Percentiles rank a stretch among this genome's conserved stretches.
Evolutionary conservation across 192 early-diverging fungal genomes (phyloP).

Genomic region (Chytriomyces confervae): DNA sequence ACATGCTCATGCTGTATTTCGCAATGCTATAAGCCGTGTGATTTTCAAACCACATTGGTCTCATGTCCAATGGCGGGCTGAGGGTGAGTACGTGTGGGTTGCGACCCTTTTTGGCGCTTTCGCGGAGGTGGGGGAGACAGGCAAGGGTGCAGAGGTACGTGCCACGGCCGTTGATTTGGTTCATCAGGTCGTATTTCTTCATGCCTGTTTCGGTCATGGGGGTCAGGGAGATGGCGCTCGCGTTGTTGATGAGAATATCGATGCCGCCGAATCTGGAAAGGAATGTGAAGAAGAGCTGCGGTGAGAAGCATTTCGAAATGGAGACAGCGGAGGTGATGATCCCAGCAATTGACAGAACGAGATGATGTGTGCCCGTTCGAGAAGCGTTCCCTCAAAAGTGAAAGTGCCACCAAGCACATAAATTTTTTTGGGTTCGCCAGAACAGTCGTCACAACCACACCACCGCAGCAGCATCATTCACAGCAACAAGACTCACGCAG

Average conservation of each 20-base stretch:
- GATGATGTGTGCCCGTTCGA: not conserved
- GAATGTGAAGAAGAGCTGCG: no score
- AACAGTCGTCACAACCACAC: no score
- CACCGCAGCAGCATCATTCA: not conserved
- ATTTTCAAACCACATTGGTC: constrained; percentile 70
- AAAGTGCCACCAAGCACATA: not conserved
- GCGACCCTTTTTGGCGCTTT: constrained; percentile 53
- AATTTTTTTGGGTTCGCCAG: no score
- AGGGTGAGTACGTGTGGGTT: constrained; percentile 80
- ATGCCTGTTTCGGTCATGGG: constrained; percentile 37
- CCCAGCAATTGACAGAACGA: not conserved
- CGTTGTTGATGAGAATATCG: constrained; percentile 83
- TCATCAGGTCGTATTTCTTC: constrained; percentile 48
- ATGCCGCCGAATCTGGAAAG: constrained; percentile 73
- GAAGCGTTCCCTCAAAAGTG: not conserved
- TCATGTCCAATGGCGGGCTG: constrained; percentile 72
- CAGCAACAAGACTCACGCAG: constrained; percentile 8
- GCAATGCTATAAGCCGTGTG: constrained; percentile 54
- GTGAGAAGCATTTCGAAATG: no score
- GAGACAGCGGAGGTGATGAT: no score
- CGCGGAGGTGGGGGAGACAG: constrained; percentile 70
- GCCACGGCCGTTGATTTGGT: constrained; percentile 77
- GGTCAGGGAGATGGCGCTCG: constrained; percentile 75
- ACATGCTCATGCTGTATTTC: constrained; percentile 74
- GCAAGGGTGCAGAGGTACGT: constrained; percentile 80